Conservation (phyloP, 495 filamentous ascomycete genomes). For the Poronia punctata region DNA sequence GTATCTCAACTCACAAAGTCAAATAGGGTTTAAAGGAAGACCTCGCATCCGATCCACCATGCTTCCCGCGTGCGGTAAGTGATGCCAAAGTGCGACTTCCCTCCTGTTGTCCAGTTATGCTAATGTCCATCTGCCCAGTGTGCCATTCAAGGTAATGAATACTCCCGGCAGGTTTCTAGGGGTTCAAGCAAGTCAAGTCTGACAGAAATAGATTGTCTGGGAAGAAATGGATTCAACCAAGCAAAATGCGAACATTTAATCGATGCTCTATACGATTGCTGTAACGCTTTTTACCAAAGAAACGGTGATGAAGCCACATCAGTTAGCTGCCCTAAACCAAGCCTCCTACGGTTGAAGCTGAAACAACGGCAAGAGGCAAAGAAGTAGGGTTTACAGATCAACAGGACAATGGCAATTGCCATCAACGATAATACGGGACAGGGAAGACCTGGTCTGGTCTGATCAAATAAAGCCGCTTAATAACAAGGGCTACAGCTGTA, state of each 20-base stretch:
- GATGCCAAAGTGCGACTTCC: background rate
- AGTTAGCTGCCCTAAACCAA: constrained; percentile 79
- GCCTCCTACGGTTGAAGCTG: constrained; percentile 75
- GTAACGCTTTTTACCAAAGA: constrained; percentile 76
- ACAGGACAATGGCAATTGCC: too few relatives aligned
- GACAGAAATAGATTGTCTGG: constrained; percentile 61
- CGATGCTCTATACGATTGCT: constrained; percentile 93
- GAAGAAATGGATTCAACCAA: constrained; percentile 81
- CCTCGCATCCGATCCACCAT: constrained; percentile 68
- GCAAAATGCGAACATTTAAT: constrained; percentile 73
- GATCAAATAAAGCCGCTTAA: too few relatives aligned
- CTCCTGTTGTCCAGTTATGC: constrained; percentile 5
- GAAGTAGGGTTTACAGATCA: constrained; percentile 12
- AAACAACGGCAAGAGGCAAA: constrained; percentile 57
- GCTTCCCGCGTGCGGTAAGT: constrained; percentile 82
- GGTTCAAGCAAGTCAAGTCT: constrained; percentile 1
- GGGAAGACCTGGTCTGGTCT: too few relatives aligned
- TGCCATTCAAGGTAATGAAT: constrained; percentile 80
- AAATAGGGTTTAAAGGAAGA: constrained; percentile 53
- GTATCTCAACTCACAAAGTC: constrained; percentile 2
- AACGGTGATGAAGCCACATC: constrained; percentile 71
- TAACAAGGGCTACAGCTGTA: too few relatives aligned
- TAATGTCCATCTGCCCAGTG: constrained; percentile 45
- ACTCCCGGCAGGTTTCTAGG: background rate
- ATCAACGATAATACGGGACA: too few relatives aligned